Base-by-base conservation (phyloP, 306 rosid species). In the Albizia julibrissin region DNA sequence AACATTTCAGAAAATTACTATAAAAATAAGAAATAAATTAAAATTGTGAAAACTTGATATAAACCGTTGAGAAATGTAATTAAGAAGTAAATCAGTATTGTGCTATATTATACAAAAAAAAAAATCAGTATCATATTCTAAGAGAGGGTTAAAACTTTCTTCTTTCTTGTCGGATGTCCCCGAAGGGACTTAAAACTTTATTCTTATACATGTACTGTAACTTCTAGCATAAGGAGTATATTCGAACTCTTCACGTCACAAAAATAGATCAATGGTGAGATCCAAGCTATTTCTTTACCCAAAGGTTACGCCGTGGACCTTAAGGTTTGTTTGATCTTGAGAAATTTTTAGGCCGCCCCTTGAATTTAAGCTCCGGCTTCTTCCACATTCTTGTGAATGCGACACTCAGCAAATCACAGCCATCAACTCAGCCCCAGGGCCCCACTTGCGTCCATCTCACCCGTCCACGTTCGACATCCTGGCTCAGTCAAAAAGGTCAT, bases 401-500 rank as follows among this genome's bases (percentile, higher is more conserved):
- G 40, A 54, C 69, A 10, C 44, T 10, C 21, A 0, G 26, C 3
- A 19, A 75, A 49, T 87, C 88, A 21, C 56, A 84, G 59, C 87
- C 89, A 66, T 86, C 87, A 73, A 84, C 82, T 81, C 22, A 73
- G 5, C 19, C 19, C 21, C 3, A 6, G 78, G 84, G 65, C 9
- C 83, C 79, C 82, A 70, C 80, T 2, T 80, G 49, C 6, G n/a
- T 26, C 59, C 16, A 88, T 89, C 92, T 5, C 75, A 66, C 50
- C 75, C 93, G 88, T 91, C 65, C 78, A 88, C 39, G 79, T 75
- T 75, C 59, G 83, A 76, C 83, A 82, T 75, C 75, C 83, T 86
- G 22, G 84, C 82, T 68, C 15, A 86, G 97, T 94, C 94, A 92
- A 91, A 88, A 87, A 77, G 69, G 80, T 68, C 74, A 44, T 42